Evolutionary conservation across 495 filamentous ascomycete genomes (phyloP), one percentile per base, ranked within the genome.

Genomic region (Aspergillus nidulans): DNA sequence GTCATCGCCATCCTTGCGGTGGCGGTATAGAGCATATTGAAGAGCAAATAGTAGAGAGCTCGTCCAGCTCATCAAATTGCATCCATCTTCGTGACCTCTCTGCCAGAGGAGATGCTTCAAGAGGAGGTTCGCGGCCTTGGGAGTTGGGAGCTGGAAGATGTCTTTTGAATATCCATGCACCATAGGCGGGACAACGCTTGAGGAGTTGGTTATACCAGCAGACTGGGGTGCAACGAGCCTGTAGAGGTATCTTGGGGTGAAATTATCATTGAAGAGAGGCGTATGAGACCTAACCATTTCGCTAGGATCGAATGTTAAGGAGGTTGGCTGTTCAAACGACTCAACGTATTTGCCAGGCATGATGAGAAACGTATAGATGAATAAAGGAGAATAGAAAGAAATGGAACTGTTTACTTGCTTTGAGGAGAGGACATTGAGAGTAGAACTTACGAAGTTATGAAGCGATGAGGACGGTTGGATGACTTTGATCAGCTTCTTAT

Each of bases 1-100:
- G 28, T 42, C 39, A 18, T 57, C 49, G 2, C 50, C 38, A 16
- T 26, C 20, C 21, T 42, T 53, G 16, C 38, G 4, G 43, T 62
- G 58, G 28, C 60, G 53, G 36, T 65, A 72, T 39, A 67, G 55
- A 26, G 65, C 63, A 47, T 69, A 72, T 43, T 69, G 63, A 38
- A 74, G 56, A 18, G 69, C 67, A 46, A 69, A 67, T 4, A 70
- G 61, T 2, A 71, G 53, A 5, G 70, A 73, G 49, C 70, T 73
- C 12, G 65, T 70, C 70, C 67, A 73, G 15, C 67, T 68, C 18
- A 71, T 62, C 15, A 73, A 64, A 48, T 70, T 68, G 44, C 67
- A 63, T 1, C 58, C 47, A 8, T 49, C 12, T 2, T 28, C 41
- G 13, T 45, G 25, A 4, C 57, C 41, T 40, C 30, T 44, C 41